Evolutionary conservation across 352 stramenopile genomes (phyloP).

Genomic region (Aphanomyces astaci): DNA sequence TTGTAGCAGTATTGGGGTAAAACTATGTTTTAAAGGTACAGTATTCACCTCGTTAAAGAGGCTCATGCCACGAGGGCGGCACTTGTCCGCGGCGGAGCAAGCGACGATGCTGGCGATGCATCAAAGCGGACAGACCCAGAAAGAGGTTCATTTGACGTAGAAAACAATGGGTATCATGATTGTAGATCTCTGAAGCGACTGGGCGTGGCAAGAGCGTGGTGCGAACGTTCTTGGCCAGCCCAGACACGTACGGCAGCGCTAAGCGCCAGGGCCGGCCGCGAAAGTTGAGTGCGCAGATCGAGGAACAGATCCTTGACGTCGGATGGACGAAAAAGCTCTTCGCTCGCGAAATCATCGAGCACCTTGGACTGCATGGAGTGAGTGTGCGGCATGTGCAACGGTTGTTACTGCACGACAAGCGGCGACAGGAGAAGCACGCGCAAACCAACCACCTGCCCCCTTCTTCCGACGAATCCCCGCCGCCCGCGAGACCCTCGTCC

Average conservation of each 20-base stretch:
- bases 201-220: neutral
- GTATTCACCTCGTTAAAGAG: neutral
- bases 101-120: neutral
- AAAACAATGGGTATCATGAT: neutral
- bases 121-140: neutral
- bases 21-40: neutral
- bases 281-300: neutral
- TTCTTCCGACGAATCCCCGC: neutral
- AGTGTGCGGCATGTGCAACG: conserved; percentile 7
- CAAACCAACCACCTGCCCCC: neutral
- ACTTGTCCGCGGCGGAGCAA: neutral
- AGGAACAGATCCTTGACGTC: neutral
- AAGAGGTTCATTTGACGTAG: neutral
- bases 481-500: neutral
- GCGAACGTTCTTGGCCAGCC: neutral
- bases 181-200: neutral
- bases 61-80: neutral
- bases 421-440: neutral
- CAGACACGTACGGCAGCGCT: neutral
- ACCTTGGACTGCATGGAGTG: neutral
- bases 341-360: neutral
- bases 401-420: neutral
- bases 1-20: neutral
- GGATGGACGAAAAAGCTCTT: neutral
- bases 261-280: conserved; percentile 3